These are phyloP conservation scores for Yamadazyma triangularis DNA, from an alignment of 1,139 yeast species.

Conservation along the genomic window DNA sequence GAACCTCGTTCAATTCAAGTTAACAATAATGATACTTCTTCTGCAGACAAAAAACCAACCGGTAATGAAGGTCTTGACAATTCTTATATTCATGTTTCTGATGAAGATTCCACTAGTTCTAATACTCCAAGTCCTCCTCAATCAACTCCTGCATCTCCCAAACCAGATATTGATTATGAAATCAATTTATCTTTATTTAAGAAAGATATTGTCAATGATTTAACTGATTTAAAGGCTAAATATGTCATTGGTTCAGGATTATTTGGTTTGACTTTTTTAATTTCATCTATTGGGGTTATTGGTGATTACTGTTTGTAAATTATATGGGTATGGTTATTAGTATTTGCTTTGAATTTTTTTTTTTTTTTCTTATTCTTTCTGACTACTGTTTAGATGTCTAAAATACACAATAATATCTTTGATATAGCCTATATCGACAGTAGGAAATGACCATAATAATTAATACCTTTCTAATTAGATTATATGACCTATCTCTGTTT, in stretches of 20 bases:
- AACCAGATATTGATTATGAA: conserved; percentile 33
- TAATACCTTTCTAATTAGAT: too few species aligned
- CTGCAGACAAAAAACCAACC: conserved; percentile 3
- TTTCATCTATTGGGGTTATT: conserved; percentile 44
- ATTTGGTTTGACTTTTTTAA: conserved; percentile 36
- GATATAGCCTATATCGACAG: too few species aligned
- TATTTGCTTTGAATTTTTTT: too few species aligned
- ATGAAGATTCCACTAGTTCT: conserved; percentile 32
- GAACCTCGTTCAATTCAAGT: conserved; percentile 4
- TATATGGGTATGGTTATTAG: too few species aligned
- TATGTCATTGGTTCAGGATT: conserved; percentile 35
- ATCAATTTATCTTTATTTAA: conserved; percentile 37
- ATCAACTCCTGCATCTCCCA: conserved; percentile 31
- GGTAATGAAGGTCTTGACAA: conserved; percentile 39
- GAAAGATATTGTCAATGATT: conserved; percentile 32
- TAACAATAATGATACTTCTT: conserved; percentile 6
- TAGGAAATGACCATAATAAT: too few species aligned
- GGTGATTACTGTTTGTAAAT: conserved; percentile 35
- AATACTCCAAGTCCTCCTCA: conserved; percentile 20
- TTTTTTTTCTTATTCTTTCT: too few species aligned
- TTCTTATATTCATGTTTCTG: conserved; percentile 50
- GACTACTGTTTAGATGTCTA: too few species aligned
- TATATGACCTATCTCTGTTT: too few species aligned
- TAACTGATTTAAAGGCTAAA: conserved; percentile 24
- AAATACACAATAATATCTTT: too few species aligned